Evolutionary conservation across 495 filamentous ascomycete genomes (phyloP), one percentile per base, ranked within the genome.

Genomic region (Lepraria neglecta): DNA sequence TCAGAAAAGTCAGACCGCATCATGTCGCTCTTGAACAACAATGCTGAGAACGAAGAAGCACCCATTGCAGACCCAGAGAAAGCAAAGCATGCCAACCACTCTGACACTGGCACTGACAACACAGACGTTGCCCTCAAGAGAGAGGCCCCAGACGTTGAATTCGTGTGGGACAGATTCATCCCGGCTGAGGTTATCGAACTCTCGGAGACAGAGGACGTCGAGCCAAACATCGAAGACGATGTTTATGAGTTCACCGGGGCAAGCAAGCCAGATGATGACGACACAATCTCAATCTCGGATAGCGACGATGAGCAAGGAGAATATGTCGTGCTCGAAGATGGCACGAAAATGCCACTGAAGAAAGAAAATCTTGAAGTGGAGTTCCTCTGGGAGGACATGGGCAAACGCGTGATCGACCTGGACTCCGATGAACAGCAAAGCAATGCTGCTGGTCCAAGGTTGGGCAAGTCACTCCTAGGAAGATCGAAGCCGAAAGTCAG

Each of bases 341-440:
- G 33, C 35, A 56, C 3, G 11, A 15, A 11, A 28, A 30, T 56
- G 0, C 2, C 53, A 3, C 33, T 56, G 28, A 56, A 56, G 11
- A 42, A 38, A 12, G 53, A 42, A 24, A 15, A 42, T 15, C 1
- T 6, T 6, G 53, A 56, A 4, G 53, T 56, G 0, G 53, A 56
- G 53, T 43, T 56, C 7, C 11, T 56, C 6, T 15, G 53, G 10
- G 31, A 14, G 7, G 27, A 27, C 0, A 56, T 27, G 53, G 53
- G 11, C 21, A 21, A 54, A 38, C 3, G 55, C 21, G 27, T 58
- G 27, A 35, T 58, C 17, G 56, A 58, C 11, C 12, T 58, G 42
- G 56, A 47, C 27, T 30, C 38, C 12, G 56, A 58, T 5, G 17
- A n/a, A 10, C 42, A 47, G 4, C 56, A 35, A 17, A 21, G 0